phyloP scores from a whole-genome alignment of 176 grass and related monocot species.

The Chloris gayana region DNA sequence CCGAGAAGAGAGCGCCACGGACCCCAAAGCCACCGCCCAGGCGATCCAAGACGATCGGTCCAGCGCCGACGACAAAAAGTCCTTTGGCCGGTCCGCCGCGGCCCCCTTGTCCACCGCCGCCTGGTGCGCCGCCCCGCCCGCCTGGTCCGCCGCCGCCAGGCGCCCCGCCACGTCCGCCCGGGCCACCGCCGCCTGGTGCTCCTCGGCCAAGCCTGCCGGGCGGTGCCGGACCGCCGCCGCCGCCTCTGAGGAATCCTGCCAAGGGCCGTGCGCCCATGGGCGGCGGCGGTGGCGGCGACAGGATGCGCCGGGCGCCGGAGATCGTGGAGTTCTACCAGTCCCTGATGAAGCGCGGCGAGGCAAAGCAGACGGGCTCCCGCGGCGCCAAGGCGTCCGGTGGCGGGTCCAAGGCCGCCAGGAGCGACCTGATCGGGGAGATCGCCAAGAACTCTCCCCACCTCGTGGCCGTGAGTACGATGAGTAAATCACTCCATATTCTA shows the following conservation, averaged over 20 bases:
- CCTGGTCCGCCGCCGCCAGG: no score
- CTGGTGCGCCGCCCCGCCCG: no score
- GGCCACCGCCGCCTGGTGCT: constrained; percentile 35
- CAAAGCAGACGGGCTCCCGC: constrained; percentile 48
- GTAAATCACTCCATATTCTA: neutral
- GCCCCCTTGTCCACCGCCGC: no score
- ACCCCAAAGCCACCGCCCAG: no score
- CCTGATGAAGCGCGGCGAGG: constrained; percentile 59
- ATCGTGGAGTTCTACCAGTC: constrained; percentile 75
- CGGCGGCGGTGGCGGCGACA: neutral
- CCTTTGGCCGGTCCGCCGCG: no score
- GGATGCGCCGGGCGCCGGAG: constrained; percentile 73
- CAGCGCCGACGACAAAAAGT: no score
- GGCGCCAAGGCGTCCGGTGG: constrained; percentile 41
- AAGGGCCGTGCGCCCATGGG: constrained; percentile 15
- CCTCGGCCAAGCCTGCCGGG: constrained; percentile 43
- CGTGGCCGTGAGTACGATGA: constrained; percentile 55
- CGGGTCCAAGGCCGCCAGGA: constrained; percentile 49
- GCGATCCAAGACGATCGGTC: no score
- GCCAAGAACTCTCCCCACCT: constrained; percentile 64
- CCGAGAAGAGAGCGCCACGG: no score
- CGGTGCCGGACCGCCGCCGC: constrained; percentile 44
- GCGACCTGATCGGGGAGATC: constrained; percentile 71
- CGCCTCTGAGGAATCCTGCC: neutral
- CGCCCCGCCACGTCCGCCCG: constrained; percentile 14